Evolutionary conservation across 495 filamentous ascomycete genomes (phyloP).

Genomic region (Penicillium ochrochloron): DNA sequence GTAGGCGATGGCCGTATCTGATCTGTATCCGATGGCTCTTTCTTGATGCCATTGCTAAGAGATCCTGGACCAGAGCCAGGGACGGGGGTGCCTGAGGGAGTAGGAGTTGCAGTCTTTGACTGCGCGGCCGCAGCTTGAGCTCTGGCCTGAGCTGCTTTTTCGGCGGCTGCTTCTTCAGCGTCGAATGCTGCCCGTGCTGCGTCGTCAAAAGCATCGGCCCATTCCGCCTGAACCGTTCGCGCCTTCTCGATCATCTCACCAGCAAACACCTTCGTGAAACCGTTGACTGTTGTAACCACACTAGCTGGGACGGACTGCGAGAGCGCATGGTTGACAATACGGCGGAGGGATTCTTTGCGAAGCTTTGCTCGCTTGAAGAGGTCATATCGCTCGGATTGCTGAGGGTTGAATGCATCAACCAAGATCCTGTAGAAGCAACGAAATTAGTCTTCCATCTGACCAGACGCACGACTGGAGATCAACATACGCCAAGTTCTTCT

Average conservation of each 20-base stretch:
- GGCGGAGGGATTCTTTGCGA: constrained; percentile 61
- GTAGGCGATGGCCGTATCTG: constrained; percentile 10
- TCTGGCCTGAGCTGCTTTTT: constrained; percentile 46
- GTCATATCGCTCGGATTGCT: constrained; percentile 75
- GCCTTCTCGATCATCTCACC: constrained; percentile 84
- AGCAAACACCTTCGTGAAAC: constrained; percentile 82
- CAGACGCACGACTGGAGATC: constrained; percentile 11
- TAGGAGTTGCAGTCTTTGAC: constrained; percentile 27
- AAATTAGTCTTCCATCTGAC: constrained; percentile 12
- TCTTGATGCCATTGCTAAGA: constrained; percentile 31
- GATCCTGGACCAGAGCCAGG: constrained; percentile 7
- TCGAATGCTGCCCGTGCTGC: constrained; percentile 40
- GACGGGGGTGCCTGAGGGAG: constrained; percentile 23
- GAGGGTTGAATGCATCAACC: constrained; percentile 65
- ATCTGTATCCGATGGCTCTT: constrained; percentile 27
- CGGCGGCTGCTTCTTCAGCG: constrained; percentile 41
- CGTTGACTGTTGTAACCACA: constrained; percentile 78
- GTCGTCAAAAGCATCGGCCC: constrained; percentile 59
- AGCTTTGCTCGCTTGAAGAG: constrained; percentile 74
- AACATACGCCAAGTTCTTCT: constrained; percentile 67
- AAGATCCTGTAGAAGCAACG: constrained; percentile 55
- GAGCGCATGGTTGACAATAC: constrained; percentile 85
- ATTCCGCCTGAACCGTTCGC: constrained; percentile 77
- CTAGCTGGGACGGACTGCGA: constrained; percentile 82
- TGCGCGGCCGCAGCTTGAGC: constrained; percentile 29